phyloP scores from a whole-genome alignment of 2,329 filamentous ascomycete species.

The Ceratocystis destructans region DNA sequence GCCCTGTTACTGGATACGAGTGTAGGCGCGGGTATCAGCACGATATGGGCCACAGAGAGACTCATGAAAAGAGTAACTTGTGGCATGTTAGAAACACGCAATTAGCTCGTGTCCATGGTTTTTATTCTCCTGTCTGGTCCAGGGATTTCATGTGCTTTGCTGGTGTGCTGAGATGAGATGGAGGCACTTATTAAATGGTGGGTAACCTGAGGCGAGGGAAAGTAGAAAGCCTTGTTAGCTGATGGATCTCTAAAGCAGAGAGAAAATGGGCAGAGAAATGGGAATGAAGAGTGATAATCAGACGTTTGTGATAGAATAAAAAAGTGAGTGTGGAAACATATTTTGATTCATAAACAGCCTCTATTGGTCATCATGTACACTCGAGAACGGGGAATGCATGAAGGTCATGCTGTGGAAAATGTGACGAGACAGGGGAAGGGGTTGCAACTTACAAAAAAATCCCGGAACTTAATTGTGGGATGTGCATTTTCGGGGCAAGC shows the following conservation, averaged over 20 bases:
- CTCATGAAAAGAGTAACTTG: neutral
- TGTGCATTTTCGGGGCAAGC: neutral
- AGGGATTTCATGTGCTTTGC: slow-evolving; percentile 10
- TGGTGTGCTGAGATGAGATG: neutral
- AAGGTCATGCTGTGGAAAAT: neutral
- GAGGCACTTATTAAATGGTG: neutral
- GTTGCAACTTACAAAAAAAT: slow-evolving; percentile 21
- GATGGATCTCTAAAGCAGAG: slow-evolving; percentile 1
- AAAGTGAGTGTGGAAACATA: slow-evolving; percentile 18
- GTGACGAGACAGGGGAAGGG: slow-evolving; percentile 14
- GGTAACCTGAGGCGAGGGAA: neutral
- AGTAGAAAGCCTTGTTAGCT: slow-evolving; percentile 13
- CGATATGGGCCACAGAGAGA: slow-evolving; percentile 7
- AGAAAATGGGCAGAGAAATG: neutral
- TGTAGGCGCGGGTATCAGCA: neutral
- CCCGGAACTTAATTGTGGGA: neutral
- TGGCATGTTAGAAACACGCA: neutral
- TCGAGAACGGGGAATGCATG: neutral
- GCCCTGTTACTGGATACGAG: neutral
- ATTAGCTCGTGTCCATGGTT: neutral
- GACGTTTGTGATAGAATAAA: slow-evolving; percentile 20
- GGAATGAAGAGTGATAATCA: slow-evolving; percentile 15
- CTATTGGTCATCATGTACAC: slow-evolving; percentile 30
- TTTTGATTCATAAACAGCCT: slow-evolving; percentile 35
- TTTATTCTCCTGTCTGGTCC: slow-evolving; percentile 19